These are phyloP conservation scores for Penicillium sp. DNA, from an alignment of 2,329 filamentous ascomycete species.

Conservation along the genomic window DNA sequence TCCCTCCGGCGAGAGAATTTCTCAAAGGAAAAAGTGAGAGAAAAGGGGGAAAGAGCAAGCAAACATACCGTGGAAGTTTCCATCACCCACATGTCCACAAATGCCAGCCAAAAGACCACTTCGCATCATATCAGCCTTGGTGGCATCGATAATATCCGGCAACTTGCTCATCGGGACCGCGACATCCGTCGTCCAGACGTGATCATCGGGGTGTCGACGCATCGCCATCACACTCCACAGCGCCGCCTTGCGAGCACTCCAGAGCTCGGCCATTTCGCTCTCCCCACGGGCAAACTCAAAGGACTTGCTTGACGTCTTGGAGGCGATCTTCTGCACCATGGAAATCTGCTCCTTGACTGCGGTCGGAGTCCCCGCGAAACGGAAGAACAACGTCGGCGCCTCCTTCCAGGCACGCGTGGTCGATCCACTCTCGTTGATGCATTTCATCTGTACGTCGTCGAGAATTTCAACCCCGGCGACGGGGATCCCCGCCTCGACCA, in stretches of 20 bases:
- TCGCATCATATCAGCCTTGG: constrained; percentile 58
- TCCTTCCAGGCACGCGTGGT: constrained; percentile 58
- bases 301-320: constrained; percentile 47
- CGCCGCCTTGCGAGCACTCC: constrained; percentile 69
- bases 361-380: constrained; percentile 61
- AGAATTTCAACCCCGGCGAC: constrained; percentile 90
- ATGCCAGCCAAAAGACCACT: constrained; percentile 60
- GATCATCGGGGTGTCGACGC: constrained; percentile 52
- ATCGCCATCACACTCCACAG: constrained; percentile 67
- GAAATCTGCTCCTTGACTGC: constrained; percentile 59
- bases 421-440: constrained; percentile 51
- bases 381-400: constrained; percentile 67
- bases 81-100: constrained; percentile 69
- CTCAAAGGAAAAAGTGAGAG: no score
- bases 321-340: constrained; percentile 55
- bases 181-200: constrained; percentile 74
- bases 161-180: constrained; percentile 68
- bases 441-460: constrained; percentile 82
- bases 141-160: constrained; percentile 66
- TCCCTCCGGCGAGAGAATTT: no score
- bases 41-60: neutral
- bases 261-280: constrained; percentile 63
- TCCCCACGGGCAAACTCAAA: constrained; percentile 64
- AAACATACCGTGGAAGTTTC: constrained; percentile 61
- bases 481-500: constrained; percentile 74